These are phyloP conservation scores for Ophiostoma australiae DNA, from an alignment of 2,329 filamentous ascomycete species.

Conservation along the genomic window DNA sequence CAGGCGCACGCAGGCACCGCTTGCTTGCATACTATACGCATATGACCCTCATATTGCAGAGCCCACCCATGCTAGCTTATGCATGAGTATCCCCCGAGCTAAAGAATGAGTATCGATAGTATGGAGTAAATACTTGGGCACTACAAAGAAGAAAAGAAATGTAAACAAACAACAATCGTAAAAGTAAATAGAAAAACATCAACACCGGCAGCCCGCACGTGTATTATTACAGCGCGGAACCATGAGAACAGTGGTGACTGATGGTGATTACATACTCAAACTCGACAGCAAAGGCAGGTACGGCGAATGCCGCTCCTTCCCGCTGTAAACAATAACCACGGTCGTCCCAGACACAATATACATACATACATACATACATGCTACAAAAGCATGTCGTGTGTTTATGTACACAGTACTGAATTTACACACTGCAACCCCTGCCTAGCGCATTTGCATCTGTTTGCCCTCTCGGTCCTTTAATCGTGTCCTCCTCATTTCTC, in stretches of 20 bases:
- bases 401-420: background rate
- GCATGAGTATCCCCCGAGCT: background rate
- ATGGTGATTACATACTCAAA: background rate
- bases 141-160: background rate
- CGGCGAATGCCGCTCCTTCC: background rate
- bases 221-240: no score
- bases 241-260: background rate
- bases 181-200: slow-evolving; percentile 1
- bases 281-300: background rate
- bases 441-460: slow-evolving; percentile 20
- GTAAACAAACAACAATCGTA: background rate
- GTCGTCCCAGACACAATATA: no score
- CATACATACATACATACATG: background rate
- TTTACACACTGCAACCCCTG: slow-evolving; percentile 14
- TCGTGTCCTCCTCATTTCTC: slow-evolving; percentile 2
- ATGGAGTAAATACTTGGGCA: background rate
- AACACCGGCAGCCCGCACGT: background rate
- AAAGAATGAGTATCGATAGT: background rate
- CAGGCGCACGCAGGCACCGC: background rate
- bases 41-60: background rate
- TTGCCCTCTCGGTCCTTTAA: slow-evolving; percentile 1
- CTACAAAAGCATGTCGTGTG: background rate
- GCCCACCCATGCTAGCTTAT: slow-evolving; percentile 2
- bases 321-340: background rate
- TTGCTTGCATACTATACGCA: background rate